Evolutionary conservation across 306 rosid species (phyloP), one percentile per base, ranked within the genome.

Genomic region (Fragaria ananassa): DNA sequence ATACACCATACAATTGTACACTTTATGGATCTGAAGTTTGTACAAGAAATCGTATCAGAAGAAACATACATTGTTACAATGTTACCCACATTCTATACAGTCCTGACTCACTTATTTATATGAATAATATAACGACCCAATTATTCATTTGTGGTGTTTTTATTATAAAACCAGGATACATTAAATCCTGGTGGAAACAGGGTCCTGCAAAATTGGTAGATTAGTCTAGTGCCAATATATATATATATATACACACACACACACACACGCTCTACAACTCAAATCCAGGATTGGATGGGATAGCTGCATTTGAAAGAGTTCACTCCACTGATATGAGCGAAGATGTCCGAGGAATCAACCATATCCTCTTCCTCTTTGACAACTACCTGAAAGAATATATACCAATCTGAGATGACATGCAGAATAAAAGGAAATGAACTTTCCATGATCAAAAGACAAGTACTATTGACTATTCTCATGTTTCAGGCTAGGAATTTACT

Each of bases 311-410:
- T 89, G 91, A 96, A 96, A 75, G 99, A 92, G 90, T 96, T 96
- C 79, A 96, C 99, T n/a, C 99, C 99, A 89, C 96, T 93, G 75
- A 96, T 91, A 79, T 91, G 99, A 71, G 98, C 91, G 85, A 92
- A 92, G 61, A 96, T 92, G 74, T 92, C 99, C 49, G 99, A 91
- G 74, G 98, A 92, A 85, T 96, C 98, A 85, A 88, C 93, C 98
- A 96, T 85, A 46, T 90, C 95, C 56, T 91, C 98, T 82, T 92
- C 98, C 74, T 91, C 97, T 85, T 91, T 96, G 89, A 92, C 94
- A 82, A 85, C 90, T 70, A 88, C 91, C 98, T 96, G 93, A 41
- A 73, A 56, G 45, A 34, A 71, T 11, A 49, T 49, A 11, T 45
- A 79, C n/a, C 14, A 45, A 64, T 42, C 15, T 34, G 23, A 74